These are phyloP conservation scores for Moesziomyces antarcticus DNA, from an alignment of 1,284 basidiomycete genomes.

Conservation along the genomic window DNA sequence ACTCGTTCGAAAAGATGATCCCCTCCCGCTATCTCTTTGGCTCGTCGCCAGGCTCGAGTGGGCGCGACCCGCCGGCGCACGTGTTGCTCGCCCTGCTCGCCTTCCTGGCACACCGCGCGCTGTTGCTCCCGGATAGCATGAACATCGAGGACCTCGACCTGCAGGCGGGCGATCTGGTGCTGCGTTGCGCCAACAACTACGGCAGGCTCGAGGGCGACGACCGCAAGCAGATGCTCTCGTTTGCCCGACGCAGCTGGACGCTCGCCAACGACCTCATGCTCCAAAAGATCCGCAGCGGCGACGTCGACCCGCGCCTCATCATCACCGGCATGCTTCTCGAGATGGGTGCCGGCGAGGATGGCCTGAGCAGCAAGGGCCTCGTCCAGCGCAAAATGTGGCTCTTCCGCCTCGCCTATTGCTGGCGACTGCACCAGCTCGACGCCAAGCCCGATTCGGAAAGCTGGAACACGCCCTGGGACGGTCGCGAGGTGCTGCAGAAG, in stretches of 20 bases:
- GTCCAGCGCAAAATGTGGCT: constrained; percentile 51
- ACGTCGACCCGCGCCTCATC: constrained; percentile 51
- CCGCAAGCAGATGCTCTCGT: constrained; percentile 48
- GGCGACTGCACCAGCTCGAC: constrained; percentile 53
- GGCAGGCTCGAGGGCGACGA: constrained; percentile 47
- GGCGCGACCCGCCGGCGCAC: constrained; percentile 44
- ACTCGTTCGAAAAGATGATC: constrained; percentile 54
- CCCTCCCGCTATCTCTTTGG: constrained; percentile 56
- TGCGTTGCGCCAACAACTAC: constrained; percentile 48
- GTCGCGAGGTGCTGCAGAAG: constrained; percentile 36
- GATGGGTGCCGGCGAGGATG: constrained; percentile 55
- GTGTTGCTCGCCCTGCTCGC: constrained; percentile 54
- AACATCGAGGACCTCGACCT: constrained; percentile 54
- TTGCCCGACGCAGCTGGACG: constrained; percentile 56
- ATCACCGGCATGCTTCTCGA: constrained; percentile 50
- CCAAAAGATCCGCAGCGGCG: constrained; percentile 48
- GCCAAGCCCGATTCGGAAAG: constrained; percentile 40
- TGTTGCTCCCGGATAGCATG: constrained; percentile 50
- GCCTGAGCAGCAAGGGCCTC: constrained; percentile 43
- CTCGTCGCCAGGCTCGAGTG: constrained; percentile 21
- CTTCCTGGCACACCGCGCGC: constrained; percentile 50
- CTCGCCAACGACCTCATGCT: constrained; percentile 52
- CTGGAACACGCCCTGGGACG: constrained; percentile 40
- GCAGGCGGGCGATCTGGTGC: constrained; percentile 39
- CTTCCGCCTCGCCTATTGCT: constrained; percentile 45